Conservation (phyloP, 2,329 filamentous ascomycete genomes). For the Fusarium sp. region DNA sequence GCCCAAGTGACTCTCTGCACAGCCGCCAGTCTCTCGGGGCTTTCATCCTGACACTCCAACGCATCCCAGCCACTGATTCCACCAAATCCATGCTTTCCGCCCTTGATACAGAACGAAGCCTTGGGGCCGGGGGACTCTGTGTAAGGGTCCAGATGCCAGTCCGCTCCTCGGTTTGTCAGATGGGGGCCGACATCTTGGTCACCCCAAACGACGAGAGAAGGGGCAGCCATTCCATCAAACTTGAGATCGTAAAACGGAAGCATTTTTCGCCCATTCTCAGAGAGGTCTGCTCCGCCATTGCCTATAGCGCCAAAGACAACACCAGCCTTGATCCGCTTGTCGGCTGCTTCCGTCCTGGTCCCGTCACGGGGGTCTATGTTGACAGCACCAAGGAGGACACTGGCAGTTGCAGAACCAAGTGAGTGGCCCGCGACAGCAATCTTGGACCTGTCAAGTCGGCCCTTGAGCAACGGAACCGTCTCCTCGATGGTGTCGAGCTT, state of each 20-base stretch:
- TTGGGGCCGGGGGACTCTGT: conserved; percentile 29
- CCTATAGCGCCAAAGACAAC: conserved; percentile 40
- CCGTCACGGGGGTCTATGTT: conserved; percentile 40
- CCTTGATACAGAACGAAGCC: conserved; percentile 30
- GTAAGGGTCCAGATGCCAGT: conserved; percentile 43
- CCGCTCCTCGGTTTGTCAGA: conserved; percentile 33
- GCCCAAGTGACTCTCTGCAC: conserved; percentile 42
- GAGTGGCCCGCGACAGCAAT: conserved; percentile 42
- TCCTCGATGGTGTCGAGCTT: conserved; percentile 38
- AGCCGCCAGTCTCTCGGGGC: conserved; percentile 33
- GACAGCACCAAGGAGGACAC: conserved; percentile 30
- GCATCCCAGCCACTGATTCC: conserved; percentile 44
- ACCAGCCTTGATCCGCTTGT: conserved; percentile 41
- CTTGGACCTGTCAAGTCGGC: conserved; percentile 35
- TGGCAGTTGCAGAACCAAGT: conserved; percentile 34
- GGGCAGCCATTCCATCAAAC: conserved; percentile 35
- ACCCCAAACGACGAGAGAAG: conserved; percentile 39
- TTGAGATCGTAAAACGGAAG: conserved; percentile 35
- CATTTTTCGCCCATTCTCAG: conserved; percentile 17
- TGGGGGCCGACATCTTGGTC: conserved; percentile 37
- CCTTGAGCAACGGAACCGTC: conserved; percentile 35
- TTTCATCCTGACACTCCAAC: conserved; percentile 39
- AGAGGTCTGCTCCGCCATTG: conserved; percentile 22
- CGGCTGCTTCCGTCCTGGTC: conserved; percentile 9
- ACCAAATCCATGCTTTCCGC: conserved; percentile 41